Evolutionary conservation across 768 basidiomycete species (phyloP), one percentile per base, ranked within the genome.

Genomic region (Pulveroboletus sp.): DNA sequence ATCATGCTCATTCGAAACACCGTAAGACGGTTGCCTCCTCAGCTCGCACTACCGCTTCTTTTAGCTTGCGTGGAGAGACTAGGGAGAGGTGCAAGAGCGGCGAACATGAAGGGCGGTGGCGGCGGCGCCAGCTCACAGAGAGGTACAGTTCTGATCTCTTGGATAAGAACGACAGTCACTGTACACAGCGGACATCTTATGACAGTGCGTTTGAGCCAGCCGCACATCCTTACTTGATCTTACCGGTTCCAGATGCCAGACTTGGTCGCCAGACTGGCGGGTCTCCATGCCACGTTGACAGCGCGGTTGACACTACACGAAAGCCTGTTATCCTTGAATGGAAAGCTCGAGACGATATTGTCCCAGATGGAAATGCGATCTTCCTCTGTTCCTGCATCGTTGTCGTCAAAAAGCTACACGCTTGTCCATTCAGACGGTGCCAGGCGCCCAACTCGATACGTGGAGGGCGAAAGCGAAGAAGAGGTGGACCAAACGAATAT

Each of bases 301-400:
- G 76, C 85, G 30, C 82, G 96, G 18, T 71, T 96, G 31, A 76
- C 84, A 24, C 71, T 97, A 40, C 89, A 96, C 55, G 86, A 92
- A 55, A 89, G 84, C 50, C 75, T 99, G 17, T 74, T 94, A 9
- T 82, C 88, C 2, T 75, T 99, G 37, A 89, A 83, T 51, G 96
- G 96, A 26, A 82, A 92, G 49, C 76, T 98, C 27, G 95, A 97
- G 63, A 89, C 93, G 75, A 90, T 96, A 21, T 76, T 97, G 43
- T 87, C 92, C 0, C 96, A 98, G 64, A 88, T 97, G 48, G 89
- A 94, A 65, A 78, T 93, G 71, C 82, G 94, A 18, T 81, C 88
- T 27, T 82, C 87, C n/a, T 72, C 76, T 12, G 80, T 80, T 10
- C 86, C 85, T 18, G 76, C 81, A 3, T 74, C 79, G 5, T 64